A percentile compares a stretch with the other conserved stretches of the same genome.
phyloP scores from a whole-genome alignment of 169 alveolate genomes.

The Sarcocystis neurona region DNA sequence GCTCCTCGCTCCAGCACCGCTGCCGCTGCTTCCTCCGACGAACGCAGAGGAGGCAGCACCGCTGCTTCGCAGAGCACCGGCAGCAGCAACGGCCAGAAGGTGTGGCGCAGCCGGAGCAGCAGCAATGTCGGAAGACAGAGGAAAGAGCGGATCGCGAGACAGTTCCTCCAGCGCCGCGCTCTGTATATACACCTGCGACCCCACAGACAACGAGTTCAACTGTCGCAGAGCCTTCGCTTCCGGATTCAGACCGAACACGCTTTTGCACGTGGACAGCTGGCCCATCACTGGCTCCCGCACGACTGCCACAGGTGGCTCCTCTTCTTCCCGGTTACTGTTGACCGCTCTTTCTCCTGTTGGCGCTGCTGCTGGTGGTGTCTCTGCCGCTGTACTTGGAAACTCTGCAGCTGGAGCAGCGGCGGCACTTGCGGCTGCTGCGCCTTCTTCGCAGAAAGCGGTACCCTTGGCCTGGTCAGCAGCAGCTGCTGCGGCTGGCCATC shows the following conservation, averaged over 20 bases:
- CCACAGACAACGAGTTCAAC: constrained; percentile 39
- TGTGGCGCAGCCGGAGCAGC: background rate
- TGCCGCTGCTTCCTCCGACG: background rate
- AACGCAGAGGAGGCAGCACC: too few species aligned
- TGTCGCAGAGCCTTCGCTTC: constrained; percentile 49
- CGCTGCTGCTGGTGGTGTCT: too few species aligned
- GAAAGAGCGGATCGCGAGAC: background rate
- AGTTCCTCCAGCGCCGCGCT: constrained; percentile 26
- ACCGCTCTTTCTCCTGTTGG: too few species aligned
- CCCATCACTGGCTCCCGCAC: too few species aligned
- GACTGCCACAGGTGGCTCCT: too few species aligned
- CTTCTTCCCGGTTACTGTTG: too few species aligned
- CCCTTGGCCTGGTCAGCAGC: background rate
- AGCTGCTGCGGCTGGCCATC: background rate
- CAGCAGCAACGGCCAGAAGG: too few species aligned
- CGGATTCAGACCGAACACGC: constrained; percentile 49
- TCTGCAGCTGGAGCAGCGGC: constrained; percentile 30
- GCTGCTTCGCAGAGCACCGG: too few species aligned
- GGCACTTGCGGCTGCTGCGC: constrained; percentile 4
- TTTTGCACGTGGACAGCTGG: too few species aligned
- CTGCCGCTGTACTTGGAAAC: too few species aligned
- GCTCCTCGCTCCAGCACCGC: background rate
- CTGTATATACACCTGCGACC: constrained; percentile 46
- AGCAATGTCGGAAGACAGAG: background rate
- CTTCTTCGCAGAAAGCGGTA: background rate